Base-by-base conservation (phyloP, 192 early-diverging fungal species). In the Umbelopsis ramanniana region DNA sequence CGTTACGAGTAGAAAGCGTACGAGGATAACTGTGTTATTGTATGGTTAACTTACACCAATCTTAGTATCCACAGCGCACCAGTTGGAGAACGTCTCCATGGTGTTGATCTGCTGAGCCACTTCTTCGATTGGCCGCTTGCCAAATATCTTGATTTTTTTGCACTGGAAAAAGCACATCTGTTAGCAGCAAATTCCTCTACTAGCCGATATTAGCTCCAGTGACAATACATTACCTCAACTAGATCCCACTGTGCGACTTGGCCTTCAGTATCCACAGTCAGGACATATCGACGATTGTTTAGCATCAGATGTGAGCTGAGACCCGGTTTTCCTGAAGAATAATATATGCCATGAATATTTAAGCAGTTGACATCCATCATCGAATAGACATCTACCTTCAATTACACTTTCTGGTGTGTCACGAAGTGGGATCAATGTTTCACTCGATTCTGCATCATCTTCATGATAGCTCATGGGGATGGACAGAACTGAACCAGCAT, bases 61-160 rank as follows among this genome's bases (percentile, higher is more conserved):
- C 46, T 93, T 91, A 9, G 91, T 97, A 80, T 98, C 96, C 12
- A 99, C 86, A 0, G 90, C 80, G 81, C 97, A 98, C 98, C 98
- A 99, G 38, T 93, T 85, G 33, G 90, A 89, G 21, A 95, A 89
- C 26, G 90, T 93, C 74, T 97, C 96, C 11, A 81, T 55, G 3
- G 86, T 85, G 52, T 93, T 90, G 57, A 81, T 74, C 46, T 85
- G 73, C 19, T 88, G 80, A 26, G 84, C 81, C 26, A 90, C 84
- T 2, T 85, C 82, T 4, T 91, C 84, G 43, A 87, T 69, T 21
- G 85, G 82, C 4, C 77, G 78, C 8, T 84, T 86, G 40, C 85
- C 87, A 63, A 78, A 89, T 11, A 73, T 85, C 50, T 88, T 86
- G n/a, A 88, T 46, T 80, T 82, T 81, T 19, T 79, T 81, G 66